These are phyloP conservation scores for Suillus tomentosus DNA, from an alignment of 768 basidiomycete species.

Conservation along the genomic window DNA sequence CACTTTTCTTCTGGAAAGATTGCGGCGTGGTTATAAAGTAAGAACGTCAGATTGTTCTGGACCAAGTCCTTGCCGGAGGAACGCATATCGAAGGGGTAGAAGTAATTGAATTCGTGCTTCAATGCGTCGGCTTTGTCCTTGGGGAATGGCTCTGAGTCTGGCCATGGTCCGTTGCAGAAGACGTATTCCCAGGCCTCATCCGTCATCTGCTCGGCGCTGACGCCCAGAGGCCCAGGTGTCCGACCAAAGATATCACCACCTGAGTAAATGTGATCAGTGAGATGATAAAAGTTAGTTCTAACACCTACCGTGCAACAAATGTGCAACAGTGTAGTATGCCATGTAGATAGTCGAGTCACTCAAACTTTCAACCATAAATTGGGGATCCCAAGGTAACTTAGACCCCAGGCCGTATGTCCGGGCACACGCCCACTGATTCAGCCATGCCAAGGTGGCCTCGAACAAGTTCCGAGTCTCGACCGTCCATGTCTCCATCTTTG, in stretches of 20 bases:
- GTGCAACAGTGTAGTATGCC: conserved; percentile 94
- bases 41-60: conserved; percentile 93
- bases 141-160: conserved; percentile 61
- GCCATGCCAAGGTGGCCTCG: conserved; percentile 89
- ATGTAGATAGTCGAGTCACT: conserved; percentile 99
- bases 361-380: conserved; percentile 94
- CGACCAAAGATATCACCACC: conserved; percentile 77
- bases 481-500: conserved; percentile 87
- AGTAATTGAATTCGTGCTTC: conserved; percentile 92
- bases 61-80: conserved; percentile 98
- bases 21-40: conserved; percentile 93
- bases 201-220: conserved; percentile 91
- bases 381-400: conserved; percentile 93
- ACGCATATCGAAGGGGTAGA: conserved; percentile 97
- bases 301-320: conserved; percentile 83
- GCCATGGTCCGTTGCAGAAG: conserved; percentile 77
- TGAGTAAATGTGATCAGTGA: conserved; percentile 26
- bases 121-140: conserved; percentile 80
- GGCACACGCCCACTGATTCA: conserved; percentile 99
- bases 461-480: conserved; percentile 92
- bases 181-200: conserved; percentile 98
- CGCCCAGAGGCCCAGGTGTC: conserved; percentile 77
- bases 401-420: conserved; percentile 95
- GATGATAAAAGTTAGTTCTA: background rate
- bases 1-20: conserved; percentile 86